phyloP scores from a whole-genome alignment of 2,329 filamentous ascomycete genomes.

The Trichoderma sp. region DNA sequence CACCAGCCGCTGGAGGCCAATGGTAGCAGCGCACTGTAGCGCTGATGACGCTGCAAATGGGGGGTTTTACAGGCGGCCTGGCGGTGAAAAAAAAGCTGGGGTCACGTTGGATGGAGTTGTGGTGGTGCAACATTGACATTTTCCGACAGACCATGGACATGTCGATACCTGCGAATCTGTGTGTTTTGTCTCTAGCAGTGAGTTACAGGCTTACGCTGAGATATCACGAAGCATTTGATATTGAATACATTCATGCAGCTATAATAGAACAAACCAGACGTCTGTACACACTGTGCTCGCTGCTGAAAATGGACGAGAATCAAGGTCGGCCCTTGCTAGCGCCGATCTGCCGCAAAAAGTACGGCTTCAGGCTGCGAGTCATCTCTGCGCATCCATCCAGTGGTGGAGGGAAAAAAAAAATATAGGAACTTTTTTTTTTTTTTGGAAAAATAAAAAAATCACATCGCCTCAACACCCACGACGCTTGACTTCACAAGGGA shows the following conservation, averaged over 20 bases:
- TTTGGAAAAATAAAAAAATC: neutral
- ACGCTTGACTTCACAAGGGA: neutral
- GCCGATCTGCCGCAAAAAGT: constrained; percentile 20
- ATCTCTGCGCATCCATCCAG: neutral
- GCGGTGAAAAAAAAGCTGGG: neutral
- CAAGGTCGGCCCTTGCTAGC: constrained; percentile 19
- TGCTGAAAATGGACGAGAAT: neutral
- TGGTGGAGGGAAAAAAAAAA: neutral
- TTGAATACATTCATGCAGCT: neutral
- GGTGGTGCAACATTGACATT: neutral
- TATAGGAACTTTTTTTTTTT: neutral
- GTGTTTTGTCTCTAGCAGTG: neutral
- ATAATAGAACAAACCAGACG: neutral
- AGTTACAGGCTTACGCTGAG: neutral
- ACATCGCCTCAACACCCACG: neutral
- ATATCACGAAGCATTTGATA: neutral
- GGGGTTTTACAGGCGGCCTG: constrained; percentile 9
- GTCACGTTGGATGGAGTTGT: neutral
- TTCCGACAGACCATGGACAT: neutral
- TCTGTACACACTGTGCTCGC: neutral
- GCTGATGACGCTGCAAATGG: constrained; percentile 3
- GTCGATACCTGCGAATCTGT: neutral
- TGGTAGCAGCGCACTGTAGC: constrained; percentile 6
- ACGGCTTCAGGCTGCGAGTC: constrained; percentile 5
- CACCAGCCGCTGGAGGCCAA: constrained; percentile 5